Evolutionary conservation across 2,329 filamentous ascomycete genomes (phyloP), one percentile per base, ranked within the genome.

Genomic region (Ceratocystiopsis brevicomis): DNA sequence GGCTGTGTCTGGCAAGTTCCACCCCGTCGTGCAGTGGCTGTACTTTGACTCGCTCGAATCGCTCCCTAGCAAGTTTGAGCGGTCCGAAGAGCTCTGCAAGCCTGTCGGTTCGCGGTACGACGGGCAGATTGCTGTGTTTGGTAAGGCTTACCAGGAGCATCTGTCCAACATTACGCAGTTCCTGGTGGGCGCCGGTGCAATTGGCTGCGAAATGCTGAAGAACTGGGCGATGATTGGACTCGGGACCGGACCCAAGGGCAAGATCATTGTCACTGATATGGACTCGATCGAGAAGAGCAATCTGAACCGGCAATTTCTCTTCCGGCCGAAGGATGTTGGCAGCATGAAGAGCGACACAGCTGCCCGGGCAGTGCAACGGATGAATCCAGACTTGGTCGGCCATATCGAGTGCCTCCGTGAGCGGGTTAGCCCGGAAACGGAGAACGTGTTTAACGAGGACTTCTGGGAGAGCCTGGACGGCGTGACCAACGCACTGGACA

Each of bases 151-250:
- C 61, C 90, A 98, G 61, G 81, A 94, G 42, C 95, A 94, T 68
- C 73, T 98, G 52, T 74, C 80, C 47, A 93, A 95, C 54, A 63
- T 90, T 48, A 90, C 79, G 55, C 77, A 96, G 54, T 98, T 98
- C 67, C 69, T 98, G 44, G 90, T 98, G 45, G 90, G 90, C 52
- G 85, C 90, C 39, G 90, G 90, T 54, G 90, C 92, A 49, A 98
- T 98, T 59, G 90, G 90, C 39, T 98, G 90, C 56, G 90, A 98
- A 58, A 98, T 96, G 81, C 67, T 98, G 52, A 98, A 98, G 74
- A 96, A 96, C 61, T 98, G 90, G 87, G 88, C 92, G 34, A 92
- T 98, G 87, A 93, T 96, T 59, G 90, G 90, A 51, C 68, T 98
- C 30, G 88, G 81, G 38, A 83, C 82, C 39, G 90, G 90, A 4